Percentiles rank a stretch among this genome's conserved stretches.
phyloP scores from a whole-genome alignment of 345 rosid species.

The Carallia brachiata region DNA sequence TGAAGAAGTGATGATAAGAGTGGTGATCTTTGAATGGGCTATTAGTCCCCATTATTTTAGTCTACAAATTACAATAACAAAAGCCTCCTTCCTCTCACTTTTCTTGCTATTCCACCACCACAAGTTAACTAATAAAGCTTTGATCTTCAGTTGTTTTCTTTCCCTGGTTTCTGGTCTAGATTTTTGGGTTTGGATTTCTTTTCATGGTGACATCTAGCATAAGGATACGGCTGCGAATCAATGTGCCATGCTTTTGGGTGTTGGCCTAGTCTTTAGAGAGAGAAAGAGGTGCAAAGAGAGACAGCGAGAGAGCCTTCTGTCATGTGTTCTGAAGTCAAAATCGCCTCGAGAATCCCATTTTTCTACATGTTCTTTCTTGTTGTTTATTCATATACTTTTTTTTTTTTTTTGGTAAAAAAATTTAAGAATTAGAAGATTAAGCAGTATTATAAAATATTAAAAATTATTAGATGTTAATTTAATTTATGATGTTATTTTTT shows the following conservation, averaged over 20 bases:
- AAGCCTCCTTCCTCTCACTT: constrained; percentile 43
- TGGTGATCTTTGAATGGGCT: constrained; percentile 34
- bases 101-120: too few relatives aligned
- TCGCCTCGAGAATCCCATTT: constrained; percentile 11
- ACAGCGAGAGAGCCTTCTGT: background rate
- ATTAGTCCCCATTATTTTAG: constrained; percentile 31
- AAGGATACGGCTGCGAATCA: too few relatives aligned
- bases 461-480: too few relatives aligned
- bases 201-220: too few relatives aligned
- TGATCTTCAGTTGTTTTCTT: background rate
- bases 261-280: background rate
- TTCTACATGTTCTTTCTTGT: background rate
- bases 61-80: constrained; percentile 32
- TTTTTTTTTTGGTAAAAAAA: too few relatives aligned
- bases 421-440: too few relatives aligned
- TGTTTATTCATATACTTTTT: background rate
- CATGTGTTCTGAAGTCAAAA: background rate
- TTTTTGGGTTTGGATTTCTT: background rate
- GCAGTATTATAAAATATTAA: too few relatives aligned
- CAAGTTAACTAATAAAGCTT: too few relatives aligned
- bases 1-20: constrained; percentile 20
- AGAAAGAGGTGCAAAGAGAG: background rate
- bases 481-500: too few relatives aligned
- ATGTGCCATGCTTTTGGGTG: background rate
- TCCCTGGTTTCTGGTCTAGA: background rate